Base-by-base conservation (phyloP, 768 basidiomycete genomes). In the Agaricus sinodeliciosus region DNA sequence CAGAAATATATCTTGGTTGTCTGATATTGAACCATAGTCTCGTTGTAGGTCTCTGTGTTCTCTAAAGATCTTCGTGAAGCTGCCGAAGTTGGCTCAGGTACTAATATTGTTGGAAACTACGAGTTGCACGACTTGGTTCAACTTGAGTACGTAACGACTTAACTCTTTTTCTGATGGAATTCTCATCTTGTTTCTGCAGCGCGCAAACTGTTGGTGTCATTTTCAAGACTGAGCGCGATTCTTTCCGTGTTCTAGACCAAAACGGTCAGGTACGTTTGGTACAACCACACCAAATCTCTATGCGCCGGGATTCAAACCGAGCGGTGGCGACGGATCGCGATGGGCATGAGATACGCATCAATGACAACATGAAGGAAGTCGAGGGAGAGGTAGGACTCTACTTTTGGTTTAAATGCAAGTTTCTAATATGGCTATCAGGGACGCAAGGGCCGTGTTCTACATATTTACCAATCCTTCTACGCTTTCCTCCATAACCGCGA, bases 81-180 rank as follows among this genome's bases (percentile, higher is more conserved):
- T 26, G 94, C 96, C 0, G 96, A 98, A 69, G 91, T 95, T 37
- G 94, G 94, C n/a, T 85, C 87, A 3, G 84, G 90, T 19, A 86
- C 90, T 8, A 94, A 94, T 60, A 77, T 87, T 39, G 85, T 94
- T 28, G 94, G 94, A 26, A 85, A 94, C 61, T 98, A 94, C 63
- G 95, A 98, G 65, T 68, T 97, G 39, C 96, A 99, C 63, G 95
- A 99, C 64, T 72, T 99, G 54, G 93, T 99, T 31, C 94, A 95
- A 72, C 79, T 99, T 13, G 95, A 98, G 94, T 95, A 66, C 59
- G 92, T 78, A 11, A 3, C 44, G 5, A 15, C 43, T 45, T 34
- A 3, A 43, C 41, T 36, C 22, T 9, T 42, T 31, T 40, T 16
- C 8, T 18, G 26, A 18, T 49, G 43, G 36, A 57, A 0, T 51